A percentile compares a stretch with the other conserved stretches of the same genome.
phyloP scores from a whole-genome alignment of 306 rosid species.

The Erythrophleum fordii region DNA sequence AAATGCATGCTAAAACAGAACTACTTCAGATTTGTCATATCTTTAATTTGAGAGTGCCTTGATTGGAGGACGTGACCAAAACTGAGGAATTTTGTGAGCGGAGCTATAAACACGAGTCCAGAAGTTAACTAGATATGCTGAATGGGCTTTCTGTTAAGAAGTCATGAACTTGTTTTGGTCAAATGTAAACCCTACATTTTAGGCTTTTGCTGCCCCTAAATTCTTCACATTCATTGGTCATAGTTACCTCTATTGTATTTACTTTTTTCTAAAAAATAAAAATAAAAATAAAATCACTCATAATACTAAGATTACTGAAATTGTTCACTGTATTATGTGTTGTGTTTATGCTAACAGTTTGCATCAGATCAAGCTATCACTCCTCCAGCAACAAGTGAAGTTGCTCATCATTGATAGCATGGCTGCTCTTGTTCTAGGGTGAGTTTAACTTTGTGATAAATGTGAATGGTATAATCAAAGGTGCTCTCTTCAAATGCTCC shows the following conservation, averaged over 20 bases:
- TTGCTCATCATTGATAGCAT: constrained; percentile 88
- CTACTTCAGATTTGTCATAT: background rate
- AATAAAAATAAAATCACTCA: background rate
- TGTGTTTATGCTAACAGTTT: constrained; percentile 57
- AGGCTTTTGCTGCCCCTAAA: background rate
- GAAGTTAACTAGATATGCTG: constrained; percentile 11
- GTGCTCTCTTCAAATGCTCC: constrained; percentile 28
- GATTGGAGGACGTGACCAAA: background rate
- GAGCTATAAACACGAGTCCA: constrained; percentile 5
- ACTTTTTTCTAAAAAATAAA: constrained; percentile 2
- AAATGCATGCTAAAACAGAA: constrained; percentile 1
- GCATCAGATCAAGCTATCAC: constrained; percentile 77
- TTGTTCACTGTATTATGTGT: constrained; percentile 31
- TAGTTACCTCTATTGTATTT: constrained; percentile 9
- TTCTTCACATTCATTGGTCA: background rate
- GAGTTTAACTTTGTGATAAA: constrained; percentile 38
- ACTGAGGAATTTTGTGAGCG: background rate
- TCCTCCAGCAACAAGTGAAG: constrained; percentile 80
- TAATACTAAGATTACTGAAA: constrained; percentile 1
- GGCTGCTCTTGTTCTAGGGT: constrained; percentile 89
- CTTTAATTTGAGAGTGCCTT: background rate
- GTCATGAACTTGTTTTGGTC: background rate
- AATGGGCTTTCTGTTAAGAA: constrained; percentile 6
- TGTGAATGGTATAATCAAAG: constrained; percentile 28
- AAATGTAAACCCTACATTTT: background rate